Evolutionary conservation across 768 basidiomycete species (phyloP), one percentile per base, ranked within the genome.

Genomic region (Mycena indigotica): DNA sequence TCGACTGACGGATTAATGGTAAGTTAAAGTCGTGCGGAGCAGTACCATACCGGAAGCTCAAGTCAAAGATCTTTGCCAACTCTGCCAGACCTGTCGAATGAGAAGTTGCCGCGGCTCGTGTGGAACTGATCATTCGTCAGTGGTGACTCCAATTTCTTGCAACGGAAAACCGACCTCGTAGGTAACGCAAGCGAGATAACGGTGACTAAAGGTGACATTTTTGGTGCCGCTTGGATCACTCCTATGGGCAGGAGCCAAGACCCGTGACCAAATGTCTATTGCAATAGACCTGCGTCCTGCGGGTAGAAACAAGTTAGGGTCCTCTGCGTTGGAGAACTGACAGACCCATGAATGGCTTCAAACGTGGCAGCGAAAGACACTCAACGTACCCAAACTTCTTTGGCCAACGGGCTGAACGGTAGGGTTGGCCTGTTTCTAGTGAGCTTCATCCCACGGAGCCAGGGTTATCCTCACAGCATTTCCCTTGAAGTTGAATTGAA

Each of bases 251-350:
- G n/a, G n/a, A n/a, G n/a, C n/a, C n/a, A 89, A 87, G 4, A 95
- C 84, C 16, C 79, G 65, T 5, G 84, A 84, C 89, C 89, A 91
- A 57, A 88, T 83, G 64, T 91, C 85, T 41, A 79, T 70, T 12
- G 81, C 70, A 4, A 93, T 81, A 2, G 91, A 91, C 92, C 95
- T 95, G 70, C 95, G 93, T 16, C 87, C 86, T 53, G 80, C 81
- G 52, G 92, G 80, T 53, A 91, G 66, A 75, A 95, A 96, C 58
- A 92, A 77, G 70, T 94, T 92, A 15, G 93, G 92, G 65, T 86
- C 85, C 8, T 92, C 88, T 39, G 89, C 91, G 15, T 90, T 85
- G 1, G 72, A 63, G 69, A 95, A 95, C 93, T 89, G 25, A 26
- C 28, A 24, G 30, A 28, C 50, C 24, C 40, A 60, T 2, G 45